A percentile compares a stretch with the other conserved stretches of the same genome.
phyloP scores from a whole-genome alignment of 108 stramenopile genomes.

The Chaetoceros muelleri region DNA sequence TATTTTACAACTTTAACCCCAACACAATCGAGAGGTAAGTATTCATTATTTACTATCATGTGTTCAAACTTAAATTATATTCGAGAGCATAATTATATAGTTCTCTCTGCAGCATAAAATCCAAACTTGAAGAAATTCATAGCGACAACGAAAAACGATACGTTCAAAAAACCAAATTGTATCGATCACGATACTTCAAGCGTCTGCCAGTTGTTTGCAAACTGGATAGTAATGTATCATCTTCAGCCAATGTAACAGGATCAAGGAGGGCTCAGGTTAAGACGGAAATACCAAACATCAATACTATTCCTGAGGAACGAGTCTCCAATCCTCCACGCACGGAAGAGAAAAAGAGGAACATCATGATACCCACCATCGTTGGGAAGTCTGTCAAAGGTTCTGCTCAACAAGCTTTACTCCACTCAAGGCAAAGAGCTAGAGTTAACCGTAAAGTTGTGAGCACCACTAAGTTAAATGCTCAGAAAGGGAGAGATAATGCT shows the following conservation, averaged over 20 bases:
- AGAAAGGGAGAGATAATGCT: not conserved
- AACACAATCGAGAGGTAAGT: slow-evolving; percentile 23
- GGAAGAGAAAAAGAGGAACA: slow-evolving; percentile 9
- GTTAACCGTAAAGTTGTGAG: not conserved
- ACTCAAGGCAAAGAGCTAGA: slow-evolving; percentile 37
- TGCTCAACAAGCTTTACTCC: slow-evolving; percentile 65
- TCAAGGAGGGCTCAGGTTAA: too few species aligned
- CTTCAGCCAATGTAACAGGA: too few species aligned
- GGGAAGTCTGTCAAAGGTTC: slow-evolving; percentile 72
- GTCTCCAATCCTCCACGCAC: not conserved
- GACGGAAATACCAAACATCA: not conserved
- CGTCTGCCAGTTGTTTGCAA: too few species aligned
- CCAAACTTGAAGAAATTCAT: not conserved
- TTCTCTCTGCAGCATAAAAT: not conserved
- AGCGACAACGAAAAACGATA: not conserved
- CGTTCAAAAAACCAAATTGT: not conserved
- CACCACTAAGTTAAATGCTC: not conserved
- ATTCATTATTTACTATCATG: not conserved
- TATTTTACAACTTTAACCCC: slow-evolving; percentile 40
- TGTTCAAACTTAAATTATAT: not conserved
- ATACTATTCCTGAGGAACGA: not conserved
- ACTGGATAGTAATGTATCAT: too few species aligned
- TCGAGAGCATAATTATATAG: slow-evolving; percentile 2
- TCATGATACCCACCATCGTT: slow-evolving; percentile 59
- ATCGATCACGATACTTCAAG: too few species aligned